Evolutionary conservation across 1,284 basidiomycete genomes (phyloP).

Genomic region (Somion occarium): DNA sequence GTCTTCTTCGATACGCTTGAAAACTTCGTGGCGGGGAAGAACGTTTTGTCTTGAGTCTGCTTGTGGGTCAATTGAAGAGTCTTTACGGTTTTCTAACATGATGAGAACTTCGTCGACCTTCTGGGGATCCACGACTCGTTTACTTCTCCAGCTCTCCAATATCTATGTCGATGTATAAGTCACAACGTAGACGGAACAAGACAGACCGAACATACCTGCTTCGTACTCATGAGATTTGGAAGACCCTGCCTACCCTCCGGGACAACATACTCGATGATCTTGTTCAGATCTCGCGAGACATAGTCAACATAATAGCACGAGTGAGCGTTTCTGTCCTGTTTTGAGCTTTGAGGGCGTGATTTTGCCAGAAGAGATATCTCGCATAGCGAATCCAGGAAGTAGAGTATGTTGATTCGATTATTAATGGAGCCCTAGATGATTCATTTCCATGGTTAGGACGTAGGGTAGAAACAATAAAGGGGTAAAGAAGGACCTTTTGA

Average conservation of each 20-base stretch:
- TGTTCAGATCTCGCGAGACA: slow-evolving; percentile 66
- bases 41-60: slow-evolving; percentile 19
- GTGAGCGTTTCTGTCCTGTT: slow-evolving; percentile 28
- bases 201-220: slow-evolving; percentile 62
- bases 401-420: slow-evolving; percentile 87
- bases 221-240: slow-evolving; percentile 80
- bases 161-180: slow-evolving; percentile 45
- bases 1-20: slow-evolving; percentile 92
- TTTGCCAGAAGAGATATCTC: slow-evolving; percentile 71
- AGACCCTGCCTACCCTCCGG: slow-evolving; percentile 79
- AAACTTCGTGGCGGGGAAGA: slow-evolving; percentile 66
- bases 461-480: too few species aligned
- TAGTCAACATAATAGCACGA: slow-evolving; percentile 71
- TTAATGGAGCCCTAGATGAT: slow-evolving; percentile 74
- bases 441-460: background rate
- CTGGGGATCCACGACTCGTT: slow-evolving; percentile 77
- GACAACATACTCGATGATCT: slow-evolving; percentile 79
- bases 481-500: slow-evolving; percentile 62
- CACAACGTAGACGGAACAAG: background rate
- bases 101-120: slow-evolving; percentile 65
- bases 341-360: slow-evolving; percentile 36
- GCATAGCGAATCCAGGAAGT: slow-evolving; percentile 86
- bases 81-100: slow-evolving; percentile 42
- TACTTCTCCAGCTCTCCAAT: slow-evolving; percentile 81
- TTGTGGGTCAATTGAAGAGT: slow-evolving; percentile 22